phyloP scores from a whole-genome alignment of 305 asterid genomes.

The Coffea humblotiana region DNA sequence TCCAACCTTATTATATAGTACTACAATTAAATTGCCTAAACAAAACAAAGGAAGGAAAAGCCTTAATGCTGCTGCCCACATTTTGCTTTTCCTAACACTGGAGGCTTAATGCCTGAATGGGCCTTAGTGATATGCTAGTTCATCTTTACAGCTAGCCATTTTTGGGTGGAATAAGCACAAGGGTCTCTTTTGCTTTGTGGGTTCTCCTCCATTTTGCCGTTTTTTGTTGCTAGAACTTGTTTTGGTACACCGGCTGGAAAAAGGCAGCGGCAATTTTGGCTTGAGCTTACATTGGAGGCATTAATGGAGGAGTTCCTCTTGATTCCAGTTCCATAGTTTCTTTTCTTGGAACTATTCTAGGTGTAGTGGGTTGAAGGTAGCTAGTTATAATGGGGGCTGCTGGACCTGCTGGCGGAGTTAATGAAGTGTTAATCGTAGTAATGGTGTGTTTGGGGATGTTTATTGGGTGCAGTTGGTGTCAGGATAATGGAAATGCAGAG shows the following conservation, averaged over 20 bases:
- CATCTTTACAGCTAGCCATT: background rate
- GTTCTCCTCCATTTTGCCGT: conserved; percentile 22
- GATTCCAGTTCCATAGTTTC: conserved; percentile 19
- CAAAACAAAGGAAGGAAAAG: background rate
- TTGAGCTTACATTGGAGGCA: background rate
- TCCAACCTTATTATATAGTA: background rate
- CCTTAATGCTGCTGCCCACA: conserved; percentile 13
- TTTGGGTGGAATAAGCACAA: conserved; percentile 29
- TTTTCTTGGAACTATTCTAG: background rate
- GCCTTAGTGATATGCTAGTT: conserved; percentile 17
- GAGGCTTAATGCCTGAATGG: background rate
- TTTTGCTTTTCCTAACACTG: background rate
- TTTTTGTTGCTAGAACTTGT: conserved; percentile 13
- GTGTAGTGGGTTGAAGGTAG: conserved; percentile 15
- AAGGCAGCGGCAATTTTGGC: conserved; percentile 1
- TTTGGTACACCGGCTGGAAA: conserved; percentile 19
- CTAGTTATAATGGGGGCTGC: conserved; percentile 41
- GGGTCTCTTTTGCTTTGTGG: conserved; percentile 36
- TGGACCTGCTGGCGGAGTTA: conserved; percentile 23
- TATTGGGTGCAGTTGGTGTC: conserved; percentile 35
- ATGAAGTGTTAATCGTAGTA: conserved; percentile 17
- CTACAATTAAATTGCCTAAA: background rate
- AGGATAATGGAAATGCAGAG: conserved; percentile 37
- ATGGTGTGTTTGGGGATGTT: conserved; percentile 49
- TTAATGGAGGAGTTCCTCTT: conserved; percentile 30